phyloP scores from a whole-genome alignment of 2,329 filamentous ascomycete species.

The Diplocarpon mali region DNA sequence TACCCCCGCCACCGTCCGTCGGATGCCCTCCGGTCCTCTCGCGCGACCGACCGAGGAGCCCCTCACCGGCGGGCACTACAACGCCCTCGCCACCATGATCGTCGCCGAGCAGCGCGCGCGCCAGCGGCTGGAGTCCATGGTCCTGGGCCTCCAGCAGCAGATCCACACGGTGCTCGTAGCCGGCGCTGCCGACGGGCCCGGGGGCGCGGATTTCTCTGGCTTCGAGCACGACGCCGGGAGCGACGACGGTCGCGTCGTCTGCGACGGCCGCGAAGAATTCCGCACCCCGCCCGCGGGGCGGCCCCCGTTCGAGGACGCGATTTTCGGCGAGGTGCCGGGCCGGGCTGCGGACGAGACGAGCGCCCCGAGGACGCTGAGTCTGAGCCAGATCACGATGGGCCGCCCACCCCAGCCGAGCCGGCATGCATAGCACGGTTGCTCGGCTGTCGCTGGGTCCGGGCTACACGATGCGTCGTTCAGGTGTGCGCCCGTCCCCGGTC shows the following conservation, averaged over 20 bases:
- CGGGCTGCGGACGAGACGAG: conserved; percentile 29
- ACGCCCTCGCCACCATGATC: conserved; percentile 40
- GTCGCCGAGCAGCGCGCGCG: conserved; percentile 46
- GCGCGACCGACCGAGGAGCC: conserved; percentile 19
- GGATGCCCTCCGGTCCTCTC: conserved; percentile 20
- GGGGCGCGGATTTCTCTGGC: conserved; percentile 11
- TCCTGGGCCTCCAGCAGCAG: conserved; percentile 35
- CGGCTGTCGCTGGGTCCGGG: no score
- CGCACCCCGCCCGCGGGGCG: conserved; percentile 41
- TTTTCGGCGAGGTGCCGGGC: conserved; percentile 29
- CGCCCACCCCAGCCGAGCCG: not conserved
- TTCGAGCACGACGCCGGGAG: conserved; percentile 25
- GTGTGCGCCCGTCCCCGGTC: no score
- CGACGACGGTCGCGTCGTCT: conserved; percentile 24
- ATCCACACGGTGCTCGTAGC: conserved; percentile 7
- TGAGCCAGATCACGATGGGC: conserved; percentile 45
- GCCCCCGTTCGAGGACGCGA: conserved; percentile 32
- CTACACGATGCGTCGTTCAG: no score
- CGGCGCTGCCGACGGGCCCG: not conserved
- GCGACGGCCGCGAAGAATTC: conserved; percentile 35
- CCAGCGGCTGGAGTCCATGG: conserved; percentile 43
- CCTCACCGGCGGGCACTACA: conserved; percentile 36
- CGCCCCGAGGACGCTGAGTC: conserved; percentile 52
- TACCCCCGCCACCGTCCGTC: conserved; percentile 25
- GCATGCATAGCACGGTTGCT: no score